phyloP scores from a whole-genome alignment of 2,329 filamentous ascomycete species.

The Monosporascus ibericus region DNA sequence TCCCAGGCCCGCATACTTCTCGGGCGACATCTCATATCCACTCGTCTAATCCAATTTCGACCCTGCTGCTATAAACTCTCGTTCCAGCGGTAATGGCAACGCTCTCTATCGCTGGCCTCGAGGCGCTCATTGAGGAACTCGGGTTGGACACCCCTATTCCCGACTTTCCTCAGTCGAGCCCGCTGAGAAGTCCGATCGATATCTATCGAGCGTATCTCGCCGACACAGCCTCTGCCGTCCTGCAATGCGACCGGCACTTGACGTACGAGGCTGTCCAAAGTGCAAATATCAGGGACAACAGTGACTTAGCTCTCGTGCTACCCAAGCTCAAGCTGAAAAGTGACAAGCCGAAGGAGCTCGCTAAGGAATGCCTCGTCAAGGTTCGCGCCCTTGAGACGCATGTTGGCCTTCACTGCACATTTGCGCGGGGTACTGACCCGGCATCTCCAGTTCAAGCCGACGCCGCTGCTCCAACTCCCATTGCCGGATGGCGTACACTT shows the following conservation, averaged over 20 bases:
- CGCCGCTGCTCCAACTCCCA: conserved; percentile 51
- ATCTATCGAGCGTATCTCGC: conserved; percentile 25
- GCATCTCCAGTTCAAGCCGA: conserved; percentile 43
- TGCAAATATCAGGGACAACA: conserved; percentile 18
- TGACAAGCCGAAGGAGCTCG: conserved; percentile 11
- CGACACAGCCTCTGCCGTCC: conserved; percentile 10
- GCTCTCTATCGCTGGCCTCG: conserved; percentile 52
- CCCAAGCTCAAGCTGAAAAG: conserved; percentile 22
- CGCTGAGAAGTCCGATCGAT: conserved; percentile 20
- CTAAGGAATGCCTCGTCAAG: conserved; percentile 10
- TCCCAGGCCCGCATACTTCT: not conserved
- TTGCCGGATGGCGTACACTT: conserved; percentile 52
- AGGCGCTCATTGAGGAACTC: conserved; percentile 54
- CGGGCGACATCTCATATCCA: not conserved
- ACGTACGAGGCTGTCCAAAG: conserved; percentile 26
- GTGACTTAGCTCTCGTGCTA: conserved; percentile 25
- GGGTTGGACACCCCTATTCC: conserved; percentile 34
- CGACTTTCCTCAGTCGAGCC: conserved; percentile 17
- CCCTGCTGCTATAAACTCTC: not conserved
- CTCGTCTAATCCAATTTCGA: not conserved
- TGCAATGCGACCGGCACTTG: conserved; percentile 13
- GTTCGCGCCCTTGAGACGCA: conserved; percentile 2
- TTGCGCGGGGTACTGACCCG: not conserved
- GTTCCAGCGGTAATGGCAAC: conserved; percentile 34
- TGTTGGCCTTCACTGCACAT: no score